Percentiles rank a stretch among this genome's conserved stretches.
phyloP scores from a whole-genome alignment of 2,329 filamentous ascomycete genomes.

The Fonsecaea erecta region DNA sequence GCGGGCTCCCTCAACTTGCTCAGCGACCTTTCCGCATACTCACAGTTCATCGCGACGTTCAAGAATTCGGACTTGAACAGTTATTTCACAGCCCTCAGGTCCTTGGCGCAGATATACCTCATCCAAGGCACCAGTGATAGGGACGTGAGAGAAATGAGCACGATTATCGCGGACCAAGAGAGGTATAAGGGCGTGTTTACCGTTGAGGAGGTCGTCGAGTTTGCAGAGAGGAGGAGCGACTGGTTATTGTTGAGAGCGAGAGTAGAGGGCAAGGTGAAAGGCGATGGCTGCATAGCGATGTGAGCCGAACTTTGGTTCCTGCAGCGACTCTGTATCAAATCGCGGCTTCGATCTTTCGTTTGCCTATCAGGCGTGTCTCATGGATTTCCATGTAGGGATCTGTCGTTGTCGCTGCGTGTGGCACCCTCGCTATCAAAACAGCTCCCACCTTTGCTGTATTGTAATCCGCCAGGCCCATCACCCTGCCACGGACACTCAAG shows the following conservation, averaged over 20 bases:
- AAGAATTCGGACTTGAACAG: conserved; percentile 81
- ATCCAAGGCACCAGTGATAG: conserved; percentile 67
- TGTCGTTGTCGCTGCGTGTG: background rate
- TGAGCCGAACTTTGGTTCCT: conserved; percentile 45
- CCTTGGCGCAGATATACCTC: conserved; percentile 93
- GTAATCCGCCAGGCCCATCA: background rate
- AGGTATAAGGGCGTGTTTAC: conserved; percentile 91
- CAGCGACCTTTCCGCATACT: conserved; percentile 94
- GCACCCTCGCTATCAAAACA: background rate
- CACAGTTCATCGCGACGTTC: conserved; percentile 78
- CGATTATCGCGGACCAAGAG: conserved; percentile 88
- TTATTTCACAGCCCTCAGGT: conserved; percentile 89
- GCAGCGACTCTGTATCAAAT: background rate
- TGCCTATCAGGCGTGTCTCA: background rate
- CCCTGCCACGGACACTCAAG: background rate
- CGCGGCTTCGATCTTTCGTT: background rate
- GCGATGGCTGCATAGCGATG: conserved; percentile 86
- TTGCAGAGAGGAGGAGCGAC: conserved; percentile 88
- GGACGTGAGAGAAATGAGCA: conserved; percentile 92
- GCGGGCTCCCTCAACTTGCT: conserved; percentile 91
- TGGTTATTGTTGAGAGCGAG: conserved; percentile 89
- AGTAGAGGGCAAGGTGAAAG: conserved; percentile 97
- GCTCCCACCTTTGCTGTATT: background rate
- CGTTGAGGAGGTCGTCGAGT: conserved; percentile 97
- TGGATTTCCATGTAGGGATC: background rate